Evolutionary conservation across 768 basidiomycete species (phyloP).

Genomic region (Rubroboletus satanas): DNA sequence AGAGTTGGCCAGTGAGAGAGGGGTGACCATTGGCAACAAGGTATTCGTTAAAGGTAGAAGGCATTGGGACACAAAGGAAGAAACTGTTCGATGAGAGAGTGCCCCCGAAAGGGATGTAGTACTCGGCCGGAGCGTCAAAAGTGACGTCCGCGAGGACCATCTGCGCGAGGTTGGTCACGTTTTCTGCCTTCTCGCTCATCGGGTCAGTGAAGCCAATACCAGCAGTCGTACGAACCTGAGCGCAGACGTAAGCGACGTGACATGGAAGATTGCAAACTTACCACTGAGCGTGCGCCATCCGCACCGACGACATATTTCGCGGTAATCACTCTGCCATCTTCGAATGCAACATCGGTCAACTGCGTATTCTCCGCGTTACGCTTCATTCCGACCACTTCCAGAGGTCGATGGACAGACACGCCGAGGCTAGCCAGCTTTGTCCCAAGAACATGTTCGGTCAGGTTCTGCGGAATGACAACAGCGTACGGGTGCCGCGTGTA

Average conservation of each 20-base stretch:
- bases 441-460: slow-evolving; percentile 42
- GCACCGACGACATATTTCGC: slow-evolving; percentile 50
- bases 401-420: slow-evolving; percentile 36
- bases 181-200: slow-evolving; percentile 25
- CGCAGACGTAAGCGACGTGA: background rate
- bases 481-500: slow-evolving; percentile 46
- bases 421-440: slow-evolving; percentile 32
- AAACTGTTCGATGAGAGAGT: slow-evolving; percentile 9
- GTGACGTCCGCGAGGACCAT: slow-evolving; percentile 20
- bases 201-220: slow-evolving; percentile 47
- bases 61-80: slow-evolving; percentile 14
- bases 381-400: slow-evolving; percentile 38
- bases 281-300: slow-evolving; percentile 47
- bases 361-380: slow-evolving; percentile 25
- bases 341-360: slow-evolving; percentile 42
- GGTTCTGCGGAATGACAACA: slow-evolving; percentile 42
- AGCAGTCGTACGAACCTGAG: slow-evolving; percentile 42
- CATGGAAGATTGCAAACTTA: slow-evolving; percentile 15
- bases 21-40: slow-evolving; percentile 17
- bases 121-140: slow-evolving; percentile 3
- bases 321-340: slow-evolving; percentile 41
- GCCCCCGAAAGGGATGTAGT: background rate
- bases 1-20: slow-evolving; percentile 18
- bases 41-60: slow-evolving; percentile 14
- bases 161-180: slow-evolving; percentile 32